A percentile compares a stretch with the other conserved stretches of the same genome.
phyloP scores from a whole-genome alignment of 306 rosid genomes.

The Vigna mungo region DNA sequence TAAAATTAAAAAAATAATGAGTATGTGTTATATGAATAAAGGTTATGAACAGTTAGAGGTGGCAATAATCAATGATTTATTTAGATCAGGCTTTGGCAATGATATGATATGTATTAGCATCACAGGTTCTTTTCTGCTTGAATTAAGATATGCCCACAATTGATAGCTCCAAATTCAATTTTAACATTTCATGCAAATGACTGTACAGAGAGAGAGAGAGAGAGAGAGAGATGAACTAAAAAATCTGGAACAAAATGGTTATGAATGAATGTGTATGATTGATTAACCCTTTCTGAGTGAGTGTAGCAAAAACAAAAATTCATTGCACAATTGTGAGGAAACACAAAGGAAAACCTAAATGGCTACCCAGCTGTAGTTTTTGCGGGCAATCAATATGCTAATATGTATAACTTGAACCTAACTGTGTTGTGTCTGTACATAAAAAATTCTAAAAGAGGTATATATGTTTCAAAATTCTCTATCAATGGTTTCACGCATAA shows the following conservation, averaged over 20 bases:
- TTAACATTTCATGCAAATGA: not conserved
- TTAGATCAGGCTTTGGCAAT: not conserved
- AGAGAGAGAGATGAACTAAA: not conserved
- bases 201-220: not conserved
- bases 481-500: not conserved
- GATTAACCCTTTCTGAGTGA: not conserved
- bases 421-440: conserved; percentile 37
- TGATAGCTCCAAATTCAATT: not conserved
- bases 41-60: too few relatives aligned
- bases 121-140: too few relatives aligned
- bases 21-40: too few relatives aligned
- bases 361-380: not conserved
- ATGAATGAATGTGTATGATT: not conserved
- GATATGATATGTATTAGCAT: not conserved
- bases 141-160: not conserved
- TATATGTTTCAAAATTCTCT: not conserved
- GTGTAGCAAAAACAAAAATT: not conserved
- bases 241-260: not conserved
- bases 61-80: too few relatives aligned
- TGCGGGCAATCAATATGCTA: conserved; percentile 29
- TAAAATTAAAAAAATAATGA: too few relatives aligned
- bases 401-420: not conserved
- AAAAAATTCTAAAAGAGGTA: not conserved
- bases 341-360: conserved; percentile 2
- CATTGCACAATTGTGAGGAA: not conserved